A percentile compares a stretch with the other conserved stretches of the same genome.
phyloP scores from a whole-genome alignment of 108 stramenopile species.

The Licmophora abbreviata region DNA sequence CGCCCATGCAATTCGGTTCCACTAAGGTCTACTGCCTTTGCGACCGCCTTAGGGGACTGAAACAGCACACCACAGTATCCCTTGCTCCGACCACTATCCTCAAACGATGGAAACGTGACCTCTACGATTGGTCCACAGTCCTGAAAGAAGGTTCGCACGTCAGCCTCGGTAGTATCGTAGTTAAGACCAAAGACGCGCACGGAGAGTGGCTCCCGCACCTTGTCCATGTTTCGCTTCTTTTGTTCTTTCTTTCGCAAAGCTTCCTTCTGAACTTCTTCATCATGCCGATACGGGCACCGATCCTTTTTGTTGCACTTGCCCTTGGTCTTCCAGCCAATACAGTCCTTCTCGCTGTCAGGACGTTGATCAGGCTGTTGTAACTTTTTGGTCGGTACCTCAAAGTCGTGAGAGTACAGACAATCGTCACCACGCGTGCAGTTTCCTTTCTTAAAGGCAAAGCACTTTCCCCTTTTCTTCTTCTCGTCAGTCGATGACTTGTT shows the following conservation, averaged over 20 bases:
- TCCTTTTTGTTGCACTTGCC: constrained; percentile 71
- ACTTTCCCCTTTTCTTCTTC: constrained; percentile 39
- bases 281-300: constrained; percentile 57
- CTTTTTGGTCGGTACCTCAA: constrained; percentile 16
- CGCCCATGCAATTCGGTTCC: constrained; percentile 50
- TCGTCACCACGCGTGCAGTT: constrained; percentile 53
- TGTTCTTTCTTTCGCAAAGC: constrained; percentile 32
- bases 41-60: constrained; percentile 56
- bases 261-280: constrained; percentile 29
- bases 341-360: constrained; percentile 34
- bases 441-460: constrained; percentile 64
- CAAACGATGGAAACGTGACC: constrained; percentile 62
- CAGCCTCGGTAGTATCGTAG: constrained; percentile 59
- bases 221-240: constrained; percentile 18
- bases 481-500: constrained; percentile 12
- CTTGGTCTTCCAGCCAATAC: constrained; percentile 80
- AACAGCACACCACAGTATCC: constrained; percentile 77
- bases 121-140: constrained; percentile 49
- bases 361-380: not conserved
- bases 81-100: constrained; percentile 65
- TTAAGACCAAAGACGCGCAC: constrained; percentile 75
- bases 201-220: constrained; percentile 44
- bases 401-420: constrained; percentile 65
- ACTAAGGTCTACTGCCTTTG: constrained; percentile 43
- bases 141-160: constrained; percentile 46